A percentile compares a stretch with the other conserved stretches of the same genome.
Evolutionary conservation across 169 alveolate species (phyloP).

Genomic region (Eimeria necatrix): DNA sequence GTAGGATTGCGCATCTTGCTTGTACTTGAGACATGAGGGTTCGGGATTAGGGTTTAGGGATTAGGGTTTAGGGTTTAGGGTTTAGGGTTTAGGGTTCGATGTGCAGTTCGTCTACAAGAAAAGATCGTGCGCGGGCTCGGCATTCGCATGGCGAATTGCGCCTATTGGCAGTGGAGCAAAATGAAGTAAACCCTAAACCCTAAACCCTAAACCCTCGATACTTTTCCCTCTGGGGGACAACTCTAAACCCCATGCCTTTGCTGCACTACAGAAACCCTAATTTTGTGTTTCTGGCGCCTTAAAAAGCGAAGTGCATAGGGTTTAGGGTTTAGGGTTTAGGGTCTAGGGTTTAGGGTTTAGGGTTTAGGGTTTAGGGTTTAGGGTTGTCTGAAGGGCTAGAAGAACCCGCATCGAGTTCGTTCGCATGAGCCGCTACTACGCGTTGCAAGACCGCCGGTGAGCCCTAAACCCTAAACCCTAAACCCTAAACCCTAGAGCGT

Average conservation of each 20-base stretch:
- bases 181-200: constrained; percentile 77
- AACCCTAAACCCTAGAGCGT: not conserved
- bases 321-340: too few species aligned
- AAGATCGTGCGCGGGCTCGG: constrained; percentile 74
- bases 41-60: not conserved
- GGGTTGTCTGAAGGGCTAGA: constrained; percentile 57
- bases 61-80: constrained; percentile 38
- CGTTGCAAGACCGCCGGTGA: constrained; percentile 78
- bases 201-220: constrained; percentile 39
- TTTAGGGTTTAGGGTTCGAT: constrained; percentile 25
- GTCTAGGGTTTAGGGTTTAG: not conserved
- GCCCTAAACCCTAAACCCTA: not conserved
- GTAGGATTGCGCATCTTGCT: not conserved
- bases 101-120: constrained; percentile 61
- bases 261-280: not conserved
- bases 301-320: too few species aligned
- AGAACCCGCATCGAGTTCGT: constrained; percentile 79
- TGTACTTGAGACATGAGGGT: not conserved
- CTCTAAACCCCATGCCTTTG: not conserved
- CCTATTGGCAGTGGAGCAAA: constrained; percentile 81
- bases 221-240: not conserved
- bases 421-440: constrained; percentile 81
- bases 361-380: constrained; percentile 16
- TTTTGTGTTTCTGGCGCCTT: not conserved
- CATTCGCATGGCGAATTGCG: constrained; percentile 54